These are phyloP conservation scores for Cladophialophora immunda DNA, from an alignment of 2,329 filamentous ascomycete species.

Conservation along the genomic window DNA sequence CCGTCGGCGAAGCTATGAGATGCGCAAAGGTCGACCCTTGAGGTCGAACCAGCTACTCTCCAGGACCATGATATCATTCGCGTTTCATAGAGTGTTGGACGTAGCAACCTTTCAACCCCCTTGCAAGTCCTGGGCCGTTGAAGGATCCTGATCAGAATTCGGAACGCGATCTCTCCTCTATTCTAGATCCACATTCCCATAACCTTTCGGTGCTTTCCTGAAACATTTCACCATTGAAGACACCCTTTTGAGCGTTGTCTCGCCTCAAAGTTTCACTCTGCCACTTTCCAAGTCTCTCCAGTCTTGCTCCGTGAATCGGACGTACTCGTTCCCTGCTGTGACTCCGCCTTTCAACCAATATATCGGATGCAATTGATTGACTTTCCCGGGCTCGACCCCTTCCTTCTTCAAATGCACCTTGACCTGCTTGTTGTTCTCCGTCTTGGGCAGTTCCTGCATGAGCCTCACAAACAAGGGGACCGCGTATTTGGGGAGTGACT, in stretches of 20 bases:
- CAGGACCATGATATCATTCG: background rate
- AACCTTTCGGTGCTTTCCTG: background rate
- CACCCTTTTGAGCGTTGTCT: background rate
- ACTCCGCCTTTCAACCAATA: background rate
- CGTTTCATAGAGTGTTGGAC: background rate
- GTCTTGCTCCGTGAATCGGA: background rate
- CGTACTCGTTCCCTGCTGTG: background rate
- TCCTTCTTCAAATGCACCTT: background rate
- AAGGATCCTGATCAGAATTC: background rate
- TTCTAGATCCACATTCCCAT: background rate
- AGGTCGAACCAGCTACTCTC: background rate
- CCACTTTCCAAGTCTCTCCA: background rate
- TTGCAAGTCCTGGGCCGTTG: background rate
- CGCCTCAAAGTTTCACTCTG: background rate
- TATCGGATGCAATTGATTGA: background rate
- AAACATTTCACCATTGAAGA: background rate
- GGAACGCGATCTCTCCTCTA: background rate
- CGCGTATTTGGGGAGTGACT: background rate
- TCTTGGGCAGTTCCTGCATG: background rate
- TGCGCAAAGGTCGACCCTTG: background rate
- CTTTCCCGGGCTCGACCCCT: background rate
- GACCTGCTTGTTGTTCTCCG: background rate
- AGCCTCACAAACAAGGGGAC: background rate
- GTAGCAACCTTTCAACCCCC: background rate
- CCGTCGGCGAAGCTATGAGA: constrained; percentile 9